Evolutionary conservation across 1,139 yeast genomes (phyloP).

Genomic region (Spathaspora sp.): DNA sequence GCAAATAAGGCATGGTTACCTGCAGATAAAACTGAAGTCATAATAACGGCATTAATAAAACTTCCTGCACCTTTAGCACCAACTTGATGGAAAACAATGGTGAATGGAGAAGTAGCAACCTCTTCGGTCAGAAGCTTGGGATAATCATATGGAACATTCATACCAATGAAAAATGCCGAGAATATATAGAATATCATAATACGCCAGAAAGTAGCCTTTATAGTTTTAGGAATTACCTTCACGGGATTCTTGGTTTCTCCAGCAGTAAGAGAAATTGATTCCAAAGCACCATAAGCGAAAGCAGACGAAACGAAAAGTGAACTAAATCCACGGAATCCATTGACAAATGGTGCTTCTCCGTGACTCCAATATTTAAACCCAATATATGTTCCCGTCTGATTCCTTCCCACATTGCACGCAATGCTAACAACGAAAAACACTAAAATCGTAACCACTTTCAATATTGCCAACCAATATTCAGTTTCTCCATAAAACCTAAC

Average conservation of each 20-base stretch:
- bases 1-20: conserved; percentile 47
- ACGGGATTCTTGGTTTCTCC: conserved; percentile 65
- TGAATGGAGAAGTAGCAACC: conserved; percentile 61
- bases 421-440: conserved; percentile 42
- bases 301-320: conserved; percentile 52
- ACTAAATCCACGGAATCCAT: conserved; percentile 42
- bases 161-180: conserved; percentile 45
- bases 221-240: conserved; percentile 55
- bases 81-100: conserved; percentile 57
- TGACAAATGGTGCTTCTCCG: conserved; percentile 43
- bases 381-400: conserved; percentile 32
- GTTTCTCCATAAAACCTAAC: conserved; percentile 50
- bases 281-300: conserved; percentile 70
- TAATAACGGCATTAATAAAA: conserved; percentile 45
- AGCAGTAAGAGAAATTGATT: conserved; percentile 62
- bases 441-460: conserved; percentile 39
- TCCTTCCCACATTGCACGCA: conserved; percentile 36
- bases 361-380: conserved; percentile 40
- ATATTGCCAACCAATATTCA: conserved; percentile 39
- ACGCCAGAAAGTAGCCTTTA: conserved; percentile 58
- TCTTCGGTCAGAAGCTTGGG: conserved; percentile 40
- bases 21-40: conserved; percentile 47
- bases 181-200: conserved; percentile 39
- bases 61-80: conserved; percentile 47
- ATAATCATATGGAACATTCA: conserved; percentile 43